Evolutionary conservation across 2,329 filamentous ascomycete species (phyloP).

Genomic region (Colletotrichum gigasporum): DNA sequence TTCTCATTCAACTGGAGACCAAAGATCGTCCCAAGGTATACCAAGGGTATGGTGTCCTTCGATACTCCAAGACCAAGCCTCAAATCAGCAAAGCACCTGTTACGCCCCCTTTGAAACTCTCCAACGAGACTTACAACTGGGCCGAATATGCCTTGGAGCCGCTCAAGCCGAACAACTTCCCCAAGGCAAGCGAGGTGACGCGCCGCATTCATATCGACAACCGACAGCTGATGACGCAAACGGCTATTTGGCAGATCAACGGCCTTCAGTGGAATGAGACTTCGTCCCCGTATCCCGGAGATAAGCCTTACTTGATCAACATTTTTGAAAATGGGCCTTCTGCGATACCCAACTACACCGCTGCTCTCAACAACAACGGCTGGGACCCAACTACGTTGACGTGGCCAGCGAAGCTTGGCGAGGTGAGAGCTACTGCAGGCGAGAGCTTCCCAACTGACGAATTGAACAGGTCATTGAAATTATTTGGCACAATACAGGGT

Average conservation of each 20-base stretch:
- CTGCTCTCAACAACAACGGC: slow-evolving; percentile 58
- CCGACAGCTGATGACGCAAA: not conserved
- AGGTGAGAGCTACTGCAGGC: slow-evolving; percentile 65
- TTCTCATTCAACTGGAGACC: slow-evolving; percentile 58
- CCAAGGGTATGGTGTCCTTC: slow-evolving; percentile 58
- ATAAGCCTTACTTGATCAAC: slow-evolving; percentile 58
- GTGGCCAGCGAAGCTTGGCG: slow-evolving; percentile 64
- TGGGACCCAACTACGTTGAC: slow-evolving; percentile 61
- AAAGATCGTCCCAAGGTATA: slow-evolving; percentile 56
- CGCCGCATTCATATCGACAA: slow-evolving; percentile 56
- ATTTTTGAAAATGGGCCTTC: slow-evolving; percentile 56
- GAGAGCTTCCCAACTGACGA: not conserved
- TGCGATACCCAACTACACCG: slow-evolving; percentile 61
- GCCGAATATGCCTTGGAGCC: slow-evolving; percentile 58
- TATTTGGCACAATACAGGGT: slow-evolving; percentile 25
- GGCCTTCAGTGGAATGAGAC: slow-evolving; percentile 55
- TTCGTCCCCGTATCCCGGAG: slow-evolving; percentile 11
- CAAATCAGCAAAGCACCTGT: slow-evolving; percentile 22
- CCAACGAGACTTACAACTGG: slow-evolving; percentile 47
- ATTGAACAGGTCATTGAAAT: slow-evolving; percentile 15
- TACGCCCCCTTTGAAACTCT: slow-evolving; percentile 41
- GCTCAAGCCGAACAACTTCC: slow-evolving; percentile 42
- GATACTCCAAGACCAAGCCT: slow-evolving; percentile 42
- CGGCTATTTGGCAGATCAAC: slow-evolving; percentile 42
- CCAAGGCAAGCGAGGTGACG: slow-evolving; percentile 56